Evolutionary conservation across 129 eudicot species (phyloP).

Genomic region (Sambucus nigra): DNA sequence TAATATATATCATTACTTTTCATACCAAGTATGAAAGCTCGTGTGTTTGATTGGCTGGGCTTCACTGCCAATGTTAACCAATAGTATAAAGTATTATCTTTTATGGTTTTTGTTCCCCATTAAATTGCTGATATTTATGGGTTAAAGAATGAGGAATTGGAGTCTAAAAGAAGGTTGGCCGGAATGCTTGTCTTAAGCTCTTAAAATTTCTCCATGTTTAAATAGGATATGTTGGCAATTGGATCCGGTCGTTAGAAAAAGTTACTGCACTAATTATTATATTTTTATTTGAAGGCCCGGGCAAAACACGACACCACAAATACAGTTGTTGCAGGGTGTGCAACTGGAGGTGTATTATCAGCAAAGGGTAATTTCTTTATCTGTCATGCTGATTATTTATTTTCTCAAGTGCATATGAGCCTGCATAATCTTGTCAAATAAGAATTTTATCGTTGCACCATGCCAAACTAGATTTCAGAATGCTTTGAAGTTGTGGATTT

Average conservation of each 20-base stretch:
- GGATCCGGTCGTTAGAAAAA: neutral
- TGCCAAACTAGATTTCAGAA: no score
- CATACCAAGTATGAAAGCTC: no score
- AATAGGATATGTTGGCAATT: neutral
- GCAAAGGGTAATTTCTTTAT: slow-evolving; percentile 47
- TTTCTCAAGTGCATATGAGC: neutral
- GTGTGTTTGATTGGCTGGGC: neutral
- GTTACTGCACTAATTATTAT: slow-evolving; percentile 9
- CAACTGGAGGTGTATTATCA: slow-evolving; percentile 73
- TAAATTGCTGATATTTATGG: neutral
- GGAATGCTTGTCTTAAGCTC: no score
- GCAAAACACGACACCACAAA: slow-evolving; percentile 86
- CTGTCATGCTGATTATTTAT: neutral
- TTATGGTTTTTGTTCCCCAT: neutral
- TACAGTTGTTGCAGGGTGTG: slow-evolving; percentile 88
- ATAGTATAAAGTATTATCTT: neutral
- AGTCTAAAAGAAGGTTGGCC: neutral
- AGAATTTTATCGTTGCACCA: neutral
- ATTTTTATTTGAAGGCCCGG: slow-evolving; percentile 46
- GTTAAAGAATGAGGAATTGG: neutral
- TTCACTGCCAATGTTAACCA: no score
- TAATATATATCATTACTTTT: neutral
- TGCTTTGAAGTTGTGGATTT: no score
- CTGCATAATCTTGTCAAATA: neutral
- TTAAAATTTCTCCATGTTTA: no score